Percentiles rank a stretch among this genome's conserved stretches.
These are phyloP conservation scores for Metschnikowia rubicola DNA, from an alignment of 805 yeast species.

Conservation along the genomic window DNA sequence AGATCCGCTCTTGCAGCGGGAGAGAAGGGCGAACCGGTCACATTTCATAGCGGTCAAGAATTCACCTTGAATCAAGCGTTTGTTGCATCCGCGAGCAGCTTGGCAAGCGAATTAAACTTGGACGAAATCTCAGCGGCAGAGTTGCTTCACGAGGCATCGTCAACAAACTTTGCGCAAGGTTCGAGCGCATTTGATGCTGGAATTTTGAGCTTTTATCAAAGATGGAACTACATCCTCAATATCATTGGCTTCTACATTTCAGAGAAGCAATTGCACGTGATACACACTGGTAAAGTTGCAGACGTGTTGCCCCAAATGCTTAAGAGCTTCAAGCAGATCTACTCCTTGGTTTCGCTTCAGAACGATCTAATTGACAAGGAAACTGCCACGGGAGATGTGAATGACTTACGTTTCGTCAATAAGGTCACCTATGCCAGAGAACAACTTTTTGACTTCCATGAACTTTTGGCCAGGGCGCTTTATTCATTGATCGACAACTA, in stretches of 20 bases:
- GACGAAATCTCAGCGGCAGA: constrained; percentile 80
- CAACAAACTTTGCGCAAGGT: constrained; percentile 42
- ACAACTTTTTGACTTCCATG: constrained; percentile 65
- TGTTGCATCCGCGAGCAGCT: constrained; percentile 54
- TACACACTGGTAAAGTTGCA: constrained; percentile 17
- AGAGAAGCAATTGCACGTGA: constrained; percentile 19
- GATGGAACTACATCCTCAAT: constrained; percentile 73
- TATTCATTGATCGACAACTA: constrained; percentile 47
- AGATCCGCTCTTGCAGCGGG: constrained; percentile 12
- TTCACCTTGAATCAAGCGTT: constrained; percentile 66
- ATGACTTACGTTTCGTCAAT: constrained; percentile 36
- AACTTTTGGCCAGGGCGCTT: constrained; percentile 62
- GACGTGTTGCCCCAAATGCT: constrained; percentile 43
- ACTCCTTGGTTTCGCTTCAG: constrained; percentile 51
- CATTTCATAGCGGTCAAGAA: constrained; percentile 54
- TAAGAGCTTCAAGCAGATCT: constrained; percentile 55
- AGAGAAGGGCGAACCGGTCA: constrained; percentile 22
- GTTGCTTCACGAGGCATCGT: constrained; percentile 48
- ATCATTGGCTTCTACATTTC: constrained; percentile 41
- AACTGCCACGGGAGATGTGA: constrained; percentile 50
- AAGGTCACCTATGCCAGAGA: constrained; percentile 56
- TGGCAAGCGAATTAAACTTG: constrained; percentile 48
- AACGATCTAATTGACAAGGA: constrained; percentile 46
- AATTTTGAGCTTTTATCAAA: constrained; percentile 59
- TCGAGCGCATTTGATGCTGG: constrained; percentile 57